Evolutionary conservation across 1,284 basidiomycete genomes (phyloP).

Genomic region (Apiotrichum gracile): DNA sequence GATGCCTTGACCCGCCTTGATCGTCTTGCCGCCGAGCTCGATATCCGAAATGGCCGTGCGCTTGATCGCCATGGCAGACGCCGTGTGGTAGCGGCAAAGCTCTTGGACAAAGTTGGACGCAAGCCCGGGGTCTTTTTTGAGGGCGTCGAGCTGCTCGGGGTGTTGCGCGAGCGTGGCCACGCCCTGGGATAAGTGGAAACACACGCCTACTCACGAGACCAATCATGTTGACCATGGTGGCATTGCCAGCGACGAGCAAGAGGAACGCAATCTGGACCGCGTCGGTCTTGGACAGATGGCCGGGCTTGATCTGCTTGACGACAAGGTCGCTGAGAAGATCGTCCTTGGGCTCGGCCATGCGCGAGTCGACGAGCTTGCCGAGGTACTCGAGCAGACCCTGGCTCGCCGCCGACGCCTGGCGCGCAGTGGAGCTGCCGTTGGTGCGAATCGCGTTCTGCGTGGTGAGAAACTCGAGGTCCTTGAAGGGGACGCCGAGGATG

Average conservation of each 20-base stretch:
- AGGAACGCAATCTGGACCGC: constrained; percentile 13
- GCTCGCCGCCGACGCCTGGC: constrained; percentile 2
- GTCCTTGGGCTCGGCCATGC: constrained; percentile 2
- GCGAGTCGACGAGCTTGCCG: constrained; percentile 3
- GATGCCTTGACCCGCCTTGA: constrained; percentile 10
- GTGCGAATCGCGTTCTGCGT: constrained; percentile 7
- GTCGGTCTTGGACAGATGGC: constrained; percentile 3
- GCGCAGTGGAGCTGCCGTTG: constrained; percentile 5
- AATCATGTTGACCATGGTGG: constrained; percentile 15
- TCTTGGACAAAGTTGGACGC: constrained; percentile 9
- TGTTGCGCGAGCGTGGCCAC: constrained; percentile 8
- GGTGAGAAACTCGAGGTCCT: constrained; percentile 11
- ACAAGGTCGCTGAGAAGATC: constrained; percentile 5
- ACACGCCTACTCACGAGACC: background rate
- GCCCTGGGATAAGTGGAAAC: background rate
- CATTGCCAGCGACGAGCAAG: constrained; percentile 11
- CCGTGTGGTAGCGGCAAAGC: constrained; percentile 14
- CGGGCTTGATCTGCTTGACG: background rate
- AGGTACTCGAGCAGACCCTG: constrained; percentile 5
- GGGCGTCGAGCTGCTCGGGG: constrained; percentile 5
- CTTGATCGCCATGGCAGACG: constrained; percentile 12
- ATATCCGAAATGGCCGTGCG: constrained; percentile 7
- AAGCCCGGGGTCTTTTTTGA: constrained; percentile 4
- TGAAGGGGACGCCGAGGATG: constrained; percentile 11
- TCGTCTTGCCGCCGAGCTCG: constrained; percentile 2